phyloP scores from a whole-genome alignment of 331 rosid species.

The Erythrophleum ivorense region DNA sequence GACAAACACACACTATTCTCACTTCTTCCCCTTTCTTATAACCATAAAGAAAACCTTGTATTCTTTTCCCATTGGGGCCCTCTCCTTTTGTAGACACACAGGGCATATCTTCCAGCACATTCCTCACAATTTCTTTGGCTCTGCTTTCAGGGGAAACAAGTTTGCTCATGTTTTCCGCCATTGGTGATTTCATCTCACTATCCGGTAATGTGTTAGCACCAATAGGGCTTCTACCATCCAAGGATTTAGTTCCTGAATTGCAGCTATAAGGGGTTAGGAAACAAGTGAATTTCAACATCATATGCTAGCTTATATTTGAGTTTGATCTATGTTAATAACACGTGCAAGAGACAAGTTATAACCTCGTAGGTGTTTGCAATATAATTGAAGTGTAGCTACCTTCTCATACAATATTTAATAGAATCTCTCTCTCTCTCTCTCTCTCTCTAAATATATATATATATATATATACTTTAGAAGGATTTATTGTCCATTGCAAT shows the following conservation, averaged over 20 bases:
- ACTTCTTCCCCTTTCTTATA: slow-evolving; percentile 14
- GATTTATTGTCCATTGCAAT: too few relatives aligned
- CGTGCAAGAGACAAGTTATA: too few relatives aligned
- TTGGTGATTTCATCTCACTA: background rate
- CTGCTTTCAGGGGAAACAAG: background rate
- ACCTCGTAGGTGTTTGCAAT: too few relatives aligned
- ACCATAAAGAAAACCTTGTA: slow-evolving; percentile 12
- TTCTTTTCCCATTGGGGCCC: slow-evolving; percentile 10
- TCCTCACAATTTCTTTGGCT: slow-evolving; percentile 38
- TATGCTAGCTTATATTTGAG: background rate
- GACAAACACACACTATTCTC: slow-evolving; percentile 23
- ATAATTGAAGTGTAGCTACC: too few relatives aligned
- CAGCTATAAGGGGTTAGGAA: background rate
- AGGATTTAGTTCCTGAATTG: slow-evolving; percentile 11
- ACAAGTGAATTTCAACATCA: background rate
- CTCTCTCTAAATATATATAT: too few relatives aligned
- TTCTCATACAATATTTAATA: too few relatives aligned
- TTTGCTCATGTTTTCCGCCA: background rate
- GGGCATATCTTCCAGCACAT: slow-evolving; percentile 64
- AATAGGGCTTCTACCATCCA: background rate
- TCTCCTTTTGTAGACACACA: slow-evolving; percentile 50
- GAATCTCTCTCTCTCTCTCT: too few relatives aligned
- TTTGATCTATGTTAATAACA: background rate
- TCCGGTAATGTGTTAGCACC: background rate
- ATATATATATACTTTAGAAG: too few relatives aligned